These are phyloP conservation scores for Solanum clarkiae DNA, from an alignment of 257 asterid species.

Conservation along the genomic window DNA sequence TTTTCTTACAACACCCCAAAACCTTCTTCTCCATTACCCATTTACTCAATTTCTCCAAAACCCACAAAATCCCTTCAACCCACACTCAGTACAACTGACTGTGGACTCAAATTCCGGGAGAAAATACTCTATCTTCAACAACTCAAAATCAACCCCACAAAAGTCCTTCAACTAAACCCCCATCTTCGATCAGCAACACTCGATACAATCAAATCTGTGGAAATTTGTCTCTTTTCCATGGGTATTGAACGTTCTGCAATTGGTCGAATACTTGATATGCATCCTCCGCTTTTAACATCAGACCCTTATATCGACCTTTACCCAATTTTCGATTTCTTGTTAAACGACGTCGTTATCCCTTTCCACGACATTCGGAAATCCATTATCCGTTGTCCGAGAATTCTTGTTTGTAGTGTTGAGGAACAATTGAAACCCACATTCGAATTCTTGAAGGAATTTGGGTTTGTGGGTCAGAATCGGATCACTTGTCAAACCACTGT, in stretches of 20 bases:
- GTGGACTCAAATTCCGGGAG: slow-evolving; percentile 51
- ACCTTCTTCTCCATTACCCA: neutral
- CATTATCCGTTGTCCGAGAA: slow-evolving; percentile 55
- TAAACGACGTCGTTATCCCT: slow-evolving; percentile 45
- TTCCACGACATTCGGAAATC: slow-evolving; percentile 39
- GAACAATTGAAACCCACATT: slow-evolving; percentile 56
- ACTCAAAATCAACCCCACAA: slow-evolving; percentile 33
- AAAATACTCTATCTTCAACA: slow-evolving; percentile 47
- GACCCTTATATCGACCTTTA: slow-evolving; percentile 56
- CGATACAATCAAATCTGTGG: slow-evolving; percentile 43
- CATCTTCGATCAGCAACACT: slow-evolving; percentile 52
- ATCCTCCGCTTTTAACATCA: slow-evolving; percentile 60
- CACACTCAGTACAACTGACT: slow-evolving; percentile 13
- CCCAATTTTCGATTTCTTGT: slow-evolving; percentile 53
- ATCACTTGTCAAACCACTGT: slow-evolving; percentile 55
- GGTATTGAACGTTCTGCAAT: slow-evolving; percentile 45
- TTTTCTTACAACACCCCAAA: neutral
- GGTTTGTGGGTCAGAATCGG: slow-evolving; percentile 39
- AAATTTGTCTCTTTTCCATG: slow-evolving; percentile 60
- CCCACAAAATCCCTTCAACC: neutral
- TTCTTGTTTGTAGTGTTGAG: slow-evolving; percentile 39
- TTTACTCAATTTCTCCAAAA: neutral
- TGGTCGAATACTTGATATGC: slow-evolving; percentile 76
- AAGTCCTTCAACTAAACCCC: slow-evolving; percentile 63
- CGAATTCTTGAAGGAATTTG: slow-evolving; percentile 39